These are phyloP conservation scores for Cercospora sesami DNA, from an alignment of 2,329 filamentous ascomycete species.

Conservation along the genomic window DNA sequence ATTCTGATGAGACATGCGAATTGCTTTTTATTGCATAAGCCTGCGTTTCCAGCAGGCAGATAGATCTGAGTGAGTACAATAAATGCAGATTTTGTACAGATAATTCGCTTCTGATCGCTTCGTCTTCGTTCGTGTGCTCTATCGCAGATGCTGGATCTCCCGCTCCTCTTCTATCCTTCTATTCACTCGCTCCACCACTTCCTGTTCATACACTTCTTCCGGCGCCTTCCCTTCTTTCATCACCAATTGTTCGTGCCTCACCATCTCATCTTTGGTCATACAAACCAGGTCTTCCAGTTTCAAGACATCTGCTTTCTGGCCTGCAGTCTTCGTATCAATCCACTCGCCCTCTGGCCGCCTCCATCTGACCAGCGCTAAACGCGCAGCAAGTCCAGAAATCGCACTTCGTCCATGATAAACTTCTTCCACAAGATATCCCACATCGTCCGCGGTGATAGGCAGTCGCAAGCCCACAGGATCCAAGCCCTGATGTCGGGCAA, in stretches of 20 bases:
- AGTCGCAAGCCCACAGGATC: constrained; percentile 72
- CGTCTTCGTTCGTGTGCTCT: neutral
- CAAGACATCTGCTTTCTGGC: constrained; percentile 75
- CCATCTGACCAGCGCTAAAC: constrained; percentile 82
- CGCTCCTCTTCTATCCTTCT: constrained; percentile 65
- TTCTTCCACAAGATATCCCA: constrained; percentile 87
- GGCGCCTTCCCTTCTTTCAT: constrained; percentile 66
- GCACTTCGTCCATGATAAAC: constrained; percentile 80
- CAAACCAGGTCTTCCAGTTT: constrained; percentile 72
- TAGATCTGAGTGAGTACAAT: neutral
- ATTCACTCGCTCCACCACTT: constrained; percentile 67
- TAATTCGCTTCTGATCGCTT: neutral
- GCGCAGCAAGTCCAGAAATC: constrained; percentile 76
- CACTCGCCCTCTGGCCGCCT: constrained; percentile 62
- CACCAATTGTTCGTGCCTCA: constrained; percentile 75
- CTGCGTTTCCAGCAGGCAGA: neutral
- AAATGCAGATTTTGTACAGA: neutral
- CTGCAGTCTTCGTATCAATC: constrained; percentile 65
- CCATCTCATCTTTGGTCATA: constrained; percentile 90
- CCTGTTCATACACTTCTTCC: constrained; percentile 72
- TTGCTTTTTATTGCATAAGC: neutral
- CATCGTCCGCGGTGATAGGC: constrained; percentile 74
- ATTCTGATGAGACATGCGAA: neutral
- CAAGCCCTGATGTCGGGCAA: constrained; percentile 58
- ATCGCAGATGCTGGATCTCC: constrained; percentile 14